Percentiles rank a stretch among this genome's conserved stretches.
Evolutionary conservation across 2,329 filamentous ascomycete species (phyloP).

Genomic region (Rasamsonia emersonii): DNA sequence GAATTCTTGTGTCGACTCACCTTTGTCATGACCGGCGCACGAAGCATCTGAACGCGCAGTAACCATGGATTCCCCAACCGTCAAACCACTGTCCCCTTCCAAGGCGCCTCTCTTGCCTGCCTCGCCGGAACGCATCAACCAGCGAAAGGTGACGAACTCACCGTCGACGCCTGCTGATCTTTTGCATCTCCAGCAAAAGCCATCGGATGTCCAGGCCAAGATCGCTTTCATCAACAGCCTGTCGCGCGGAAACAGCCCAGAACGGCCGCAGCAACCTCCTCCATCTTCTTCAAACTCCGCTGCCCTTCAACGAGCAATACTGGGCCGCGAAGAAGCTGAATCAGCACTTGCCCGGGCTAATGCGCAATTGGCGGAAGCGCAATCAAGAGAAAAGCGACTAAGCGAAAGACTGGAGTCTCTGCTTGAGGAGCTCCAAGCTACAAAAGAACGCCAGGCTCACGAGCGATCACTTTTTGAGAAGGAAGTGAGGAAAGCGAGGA

Average conservation of each 20-base stretch:
- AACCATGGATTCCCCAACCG: constrained; percentile 29
- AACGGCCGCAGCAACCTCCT: constrained; percentile 15
- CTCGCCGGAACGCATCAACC: constrained; percentile 43
- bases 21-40: background rate
- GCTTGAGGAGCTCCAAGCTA: constrained; percentile 44
- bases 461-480: constrained; percentile 47
- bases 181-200: constrained; percentile 26
- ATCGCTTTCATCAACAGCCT: constrained; percentile 41
- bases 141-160: constrained; percentile 34
- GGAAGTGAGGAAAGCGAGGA: constrained; percentile 46
- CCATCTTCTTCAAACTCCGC: constrained; percentile 33
- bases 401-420: constrained; percentile 37
- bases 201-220: constrained; percentile 40
- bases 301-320: constrained; percentile 35
- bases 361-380: constrained; percentile 32
- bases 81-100: constrained; percentile 18
- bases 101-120: constrained; percentile 34
- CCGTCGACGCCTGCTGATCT: constrained; percentile 30
- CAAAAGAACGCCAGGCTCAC: constrained; percentile 43
- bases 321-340: constrained; percentile 40
- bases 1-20: too few relatives aligned
- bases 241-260: constrained; percentile 26
- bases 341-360: constrained; percentile 25
- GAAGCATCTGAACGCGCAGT: background rate
- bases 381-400: constrained; percentile 35